Base-by-base conservation (phyloP, 2,329 filamentous ascomycete species). In the Colletotrichum sp. region DNA sequence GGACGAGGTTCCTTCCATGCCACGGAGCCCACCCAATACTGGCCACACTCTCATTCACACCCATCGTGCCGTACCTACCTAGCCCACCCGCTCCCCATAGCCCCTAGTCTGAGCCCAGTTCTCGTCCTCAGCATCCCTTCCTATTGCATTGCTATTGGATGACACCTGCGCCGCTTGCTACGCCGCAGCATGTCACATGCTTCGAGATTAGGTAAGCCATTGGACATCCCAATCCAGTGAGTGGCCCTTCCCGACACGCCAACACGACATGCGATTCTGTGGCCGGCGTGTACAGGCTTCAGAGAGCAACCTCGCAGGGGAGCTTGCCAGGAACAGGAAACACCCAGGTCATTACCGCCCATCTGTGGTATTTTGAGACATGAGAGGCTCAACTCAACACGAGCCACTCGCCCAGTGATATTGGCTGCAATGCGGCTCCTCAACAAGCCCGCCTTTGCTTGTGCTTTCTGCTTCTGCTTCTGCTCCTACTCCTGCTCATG, bases 121-220 rank as follows among this genome's bases (percentile, higher is more conserved):
- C 7, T 66, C n/a, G n/a, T 21, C 44, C n/a, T 52, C 44, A 52
- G 36, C 34, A 24, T 49, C 44, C 57, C 57, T 70, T 75, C 69
- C 69, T 24, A 32, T 36, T 65, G 64, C 44, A 59, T 8, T 60
- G 65, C 34, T 21, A 76, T 76, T 76, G 70, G 73, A 68, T 76
- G 74, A 73, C 64, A 69, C 65, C 16, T 52, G 44, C 34, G 65
- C 28, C 44, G 64, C 57, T 30, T 44, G 32, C n/a, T 15, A 34
- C 21, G 69, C 26, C 15, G 32, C 36, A 49, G 64, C 34, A 73
- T 67, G 71, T 76, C 70, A 74, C 70, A 76, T 76, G 74, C 70
- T 69, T 72, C 21, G 21, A 24, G 70, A 34, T 76, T 69, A 76
- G 44, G 64, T 74, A 76, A 73, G 57, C 44, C 18, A 21, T 4